Evolutionary conservation across 2,329 filamentous ascomycete species (phyloP).

Genomic region (Arthrobotrys sphaeroides): DNA sequence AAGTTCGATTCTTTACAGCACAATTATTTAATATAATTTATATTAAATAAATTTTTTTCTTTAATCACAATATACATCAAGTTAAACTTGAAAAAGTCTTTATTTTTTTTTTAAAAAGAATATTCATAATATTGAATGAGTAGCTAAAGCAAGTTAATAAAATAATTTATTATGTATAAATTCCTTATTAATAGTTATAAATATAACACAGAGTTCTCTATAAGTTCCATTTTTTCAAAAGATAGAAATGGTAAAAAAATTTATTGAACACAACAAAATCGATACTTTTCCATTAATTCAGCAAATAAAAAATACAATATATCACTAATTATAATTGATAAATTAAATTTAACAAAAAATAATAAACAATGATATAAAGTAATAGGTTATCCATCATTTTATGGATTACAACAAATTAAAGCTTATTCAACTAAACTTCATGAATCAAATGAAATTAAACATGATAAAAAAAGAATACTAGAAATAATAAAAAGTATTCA

Average conservation of each 20-base stretch:
- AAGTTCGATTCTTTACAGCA: constrained; percentile 59
- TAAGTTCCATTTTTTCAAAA: constrained; percentile 55
- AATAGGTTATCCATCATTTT: not conserved
- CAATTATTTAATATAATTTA: constrained; percentile 60
- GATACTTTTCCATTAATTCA: constrained; percentile 47
- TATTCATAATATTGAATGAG: constrained; percentile 59
- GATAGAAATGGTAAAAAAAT: constrained; percentile 57
- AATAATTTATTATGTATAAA: constrained; percentile 60
- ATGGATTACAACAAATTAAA: not conserved
- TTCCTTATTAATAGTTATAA: constrained; percentile 59
- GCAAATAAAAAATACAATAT: constrained; percentile 37
- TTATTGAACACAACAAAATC: constrained; percentile 54
- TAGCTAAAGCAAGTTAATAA: constrained; percentile 60
- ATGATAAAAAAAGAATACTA: constrained; percentile 4
- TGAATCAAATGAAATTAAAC: not conserved
- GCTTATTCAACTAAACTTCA: not conserved
- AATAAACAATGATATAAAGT: constrained; percentile 17
- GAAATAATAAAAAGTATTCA: constrained; percentile 1
- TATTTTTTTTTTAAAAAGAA: constrained; percentile 54
- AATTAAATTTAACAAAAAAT: constrained; percentile 11
- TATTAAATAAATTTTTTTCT: constrained; percentile 59
- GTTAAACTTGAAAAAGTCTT: constrained; percentile 51
- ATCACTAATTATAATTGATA: constrained; percentile 8
- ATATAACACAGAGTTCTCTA: constrained; percentile 56
- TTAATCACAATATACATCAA: constrained; percentile 60